Evolutionary conservation across 805 yeast species (phyloP).

Genomic region (Kregervanrija delftensis): DNA sequence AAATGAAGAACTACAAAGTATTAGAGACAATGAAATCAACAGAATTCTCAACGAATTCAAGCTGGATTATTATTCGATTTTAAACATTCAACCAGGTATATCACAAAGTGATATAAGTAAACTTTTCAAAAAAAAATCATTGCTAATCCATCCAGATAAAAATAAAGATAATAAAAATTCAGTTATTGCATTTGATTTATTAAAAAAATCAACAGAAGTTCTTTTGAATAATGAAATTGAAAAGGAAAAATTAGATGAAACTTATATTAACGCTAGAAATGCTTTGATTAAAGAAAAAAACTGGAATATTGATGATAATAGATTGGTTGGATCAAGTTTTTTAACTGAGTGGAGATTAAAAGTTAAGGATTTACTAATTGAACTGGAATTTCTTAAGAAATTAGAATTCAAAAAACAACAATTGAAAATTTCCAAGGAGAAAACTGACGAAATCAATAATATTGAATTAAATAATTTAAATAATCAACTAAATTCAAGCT

Average conservation of each 20-base stretch:
- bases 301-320: constrained; percentile 32
- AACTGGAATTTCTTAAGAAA: constrained; percentile 38
- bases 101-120: constrained; percentile 35
- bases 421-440: constrained; percentile 33
- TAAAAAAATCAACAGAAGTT: constrained; percentile 47
- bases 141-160: constrained; percentile 67
- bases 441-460: constrained; percentile 29
- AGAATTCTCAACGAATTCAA: constrained; percentile 43
- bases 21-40: constrained; percentile 44
- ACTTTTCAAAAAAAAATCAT: constrained; percentile 49
- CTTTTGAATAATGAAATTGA: constrained; percentile 29
- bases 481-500: constrained; percentile 34
- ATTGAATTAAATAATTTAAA: constrained; percentile 23
- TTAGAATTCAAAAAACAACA: constrained; percentile 34
- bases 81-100: constrained; percentile 40
- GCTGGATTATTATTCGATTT: constrained; percentile 48
- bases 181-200: constrained; percentile 53
- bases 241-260: constrained; percentile 35
- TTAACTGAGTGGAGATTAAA: constrained; percentile 34
- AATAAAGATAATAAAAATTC: constrained; percentile 43
- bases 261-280: constrained; percentile 37
- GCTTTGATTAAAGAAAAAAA: constrained; percentile 30
- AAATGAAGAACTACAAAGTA: constrained; percentile 16
- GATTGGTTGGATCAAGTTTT: constrained; percentile 30
- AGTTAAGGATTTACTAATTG: constrained; percentile 37